Evolutionary conservation across 768 basidiomycete genomes (phyloP), one percentile per base, ranked within the genome.

Genomic region (Phlebiopsis gigantea): DNA sequence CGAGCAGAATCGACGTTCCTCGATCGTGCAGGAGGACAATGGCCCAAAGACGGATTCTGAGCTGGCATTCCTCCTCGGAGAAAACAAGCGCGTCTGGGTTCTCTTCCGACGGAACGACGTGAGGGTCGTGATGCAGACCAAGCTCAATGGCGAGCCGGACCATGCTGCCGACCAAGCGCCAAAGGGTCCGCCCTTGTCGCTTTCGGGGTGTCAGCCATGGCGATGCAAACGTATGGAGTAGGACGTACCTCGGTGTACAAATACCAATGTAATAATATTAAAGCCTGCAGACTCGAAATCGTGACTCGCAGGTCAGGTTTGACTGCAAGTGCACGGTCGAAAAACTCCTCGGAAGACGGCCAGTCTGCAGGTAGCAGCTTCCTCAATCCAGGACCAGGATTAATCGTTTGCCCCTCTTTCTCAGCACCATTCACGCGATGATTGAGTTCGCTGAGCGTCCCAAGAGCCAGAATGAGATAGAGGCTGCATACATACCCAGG

Each of bases 101-200:
- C 12, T 59, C 58, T 21, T 59, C 58, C 1, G 46, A 6, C 29
- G 46, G 56, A 66, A 90, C 85, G 1, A 77, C 77, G 3, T 78
- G 86, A 5, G 91, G 91, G 66, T 93, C 90, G 63, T 93, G 91
- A 61, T 93, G 92, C 45, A 93, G 75, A 24, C 91, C 91, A 2
- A 93, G 78, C 70, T 93, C 91, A 61, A 92, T 83, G 15, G 88
- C 80, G 10, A 93, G 77, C 4, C 90, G 84, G 25, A 93, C 89
- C 39, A 93, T 79, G 58, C 85, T 88, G 26, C 91, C 91, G 53
- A 90, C 90, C 15, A 93, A 81, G 53, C 91, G 87, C 91, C 91
- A 93, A 2, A 93, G 74, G 0, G 88, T 87, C 61, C 90, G 83
- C n/a, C 90, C 90, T 79, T 91, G 90, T 62, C 90, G 84, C 90